Evolutionary conservation across 2,329 filamentous ascomycete genomes (phyloP).

Genomic region (Cercospora brassicicola): DNA sequence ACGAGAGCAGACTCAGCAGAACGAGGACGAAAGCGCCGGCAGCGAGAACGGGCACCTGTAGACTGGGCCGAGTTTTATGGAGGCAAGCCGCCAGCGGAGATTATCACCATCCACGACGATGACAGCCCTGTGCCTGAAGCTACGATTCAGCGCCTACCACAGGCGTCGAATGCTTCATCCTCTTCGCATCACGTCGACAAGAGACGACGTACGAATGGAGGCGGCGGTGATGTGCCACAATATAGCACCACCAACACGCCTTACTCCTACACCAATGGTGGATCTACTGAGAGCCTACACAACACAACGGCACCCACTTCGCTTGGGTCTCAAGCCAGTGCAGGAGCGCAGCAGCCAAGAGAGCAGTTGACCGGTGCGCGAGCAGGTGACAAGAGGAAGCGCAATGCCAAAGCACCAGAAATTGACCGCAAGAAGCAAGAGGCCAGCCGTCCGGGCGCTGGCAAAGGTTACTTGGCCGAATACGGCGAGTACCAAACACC

Average conservation of each 20-base stretch:
- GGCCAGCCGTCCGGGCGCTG: slow-evolving; percentile 30
- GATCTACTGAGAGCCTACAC: slow-evolving; percentile 47
- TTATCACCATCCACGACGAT: slow-evolving; percentile 56
- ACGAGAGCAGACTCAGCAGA: slow-evolving; percentile 23
- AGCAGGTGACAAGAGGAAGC: slow-evolving; percentile 85
- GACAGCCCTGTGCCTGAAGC: slow-evolving; percentile 34
- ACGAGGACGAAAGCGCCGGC: slow-evolving; percentile 25
- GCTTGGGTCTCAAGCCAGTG: slow-evolving; percentile 65
- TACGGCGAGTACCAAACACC: slow-evolving; percentile 76
- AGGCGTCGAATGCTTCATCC: slow-evolving; percentile 28
- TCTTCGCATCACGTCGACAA: slow-evolving; percentile 63
- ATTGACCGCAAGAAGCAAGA: slow-evolving; percentile 37
- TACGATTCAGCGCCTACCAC: slow-evolving; percentile 26
- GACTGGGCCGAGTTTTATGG: slow-evolving; percentile 42
- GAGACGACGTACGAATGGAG: slow-evolving; percentile 65
- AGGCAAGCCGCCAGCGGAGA: slow-evolving; percentile 48
- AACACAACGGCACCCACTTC: slow-evolving; percentile 85
- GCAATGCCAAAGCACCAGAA: slow-evolving; percentile 55
- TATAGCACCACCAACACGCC: slow-evolving; percentile 57
- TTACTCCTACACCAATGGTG: slow-evolving; percentile 73
- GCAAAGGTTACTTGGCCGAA: slow-evolving; percentile 37
- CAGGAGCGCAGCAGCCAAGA: slow-evolving; percentile 42
- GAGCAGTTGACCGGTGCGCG: slow-evolving; percentile 64
- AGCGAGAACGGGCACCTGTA: slow-evolving; percentile 31
- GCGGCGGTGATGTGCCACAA: slow-evolving; percentile 28